Conservation (phyloP, 345 rosid genomes). For the Citrus mangshanensis region DNA sequence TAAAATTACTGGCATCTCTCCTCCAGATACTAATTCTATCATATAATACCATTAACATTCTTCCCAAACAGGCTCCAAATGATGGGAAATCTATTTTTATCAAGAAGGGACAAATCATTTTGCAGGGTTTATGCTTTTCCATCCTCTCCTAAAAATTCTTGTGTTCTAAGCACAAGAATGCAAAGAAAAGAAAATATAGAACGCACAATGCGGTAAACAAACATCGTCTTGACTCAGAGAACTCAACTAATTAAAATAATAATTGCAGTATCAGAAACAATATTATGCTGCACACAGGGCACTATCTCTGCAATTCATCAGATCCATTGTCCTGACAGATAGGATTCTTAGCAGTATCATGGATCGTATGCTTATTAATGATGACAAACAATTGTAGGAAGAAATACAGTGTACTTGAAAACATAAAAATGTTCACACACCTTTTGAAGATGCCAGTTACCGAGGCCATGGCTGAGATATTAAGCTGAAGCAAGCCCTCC, state of each 20-base stretch:
- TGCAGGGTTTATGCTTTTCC: background rate
- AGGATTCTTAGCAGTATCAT: background rate
- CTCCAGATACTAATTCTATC: background rate
- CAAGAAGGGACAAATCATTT: background rate
- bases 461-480: constrained; percentile 39
- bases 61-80: background rate
- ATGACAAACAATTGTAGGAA: background rate
- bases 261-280: background rate
- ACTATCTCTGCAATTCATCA: background rate
- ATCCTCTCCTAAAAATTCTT: background rate
- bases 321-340: background rate
- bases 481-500: constrained; percentile 83
- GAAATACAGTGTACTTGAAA: background rate
- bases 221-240: background rate
- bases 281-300: background rate
- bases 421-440: constrained; percentile 30
- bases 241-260: background rate
- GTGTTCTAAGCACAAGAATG: background rate
- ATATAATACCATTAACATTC: background rate
- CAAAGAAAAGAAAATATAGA: background rate
- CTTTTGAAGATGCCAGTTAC: constrained; percentile 68
- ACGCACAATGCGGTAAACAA: background rate
- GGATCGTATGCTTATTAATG: background rate
- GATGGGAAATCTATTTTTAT: background rate
- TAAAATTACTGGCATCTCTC: background rate